Base-by-base conservation (phyloP, 768 basidiomycete genomes). In the Coprinellus aureogranulatus region DNA sequence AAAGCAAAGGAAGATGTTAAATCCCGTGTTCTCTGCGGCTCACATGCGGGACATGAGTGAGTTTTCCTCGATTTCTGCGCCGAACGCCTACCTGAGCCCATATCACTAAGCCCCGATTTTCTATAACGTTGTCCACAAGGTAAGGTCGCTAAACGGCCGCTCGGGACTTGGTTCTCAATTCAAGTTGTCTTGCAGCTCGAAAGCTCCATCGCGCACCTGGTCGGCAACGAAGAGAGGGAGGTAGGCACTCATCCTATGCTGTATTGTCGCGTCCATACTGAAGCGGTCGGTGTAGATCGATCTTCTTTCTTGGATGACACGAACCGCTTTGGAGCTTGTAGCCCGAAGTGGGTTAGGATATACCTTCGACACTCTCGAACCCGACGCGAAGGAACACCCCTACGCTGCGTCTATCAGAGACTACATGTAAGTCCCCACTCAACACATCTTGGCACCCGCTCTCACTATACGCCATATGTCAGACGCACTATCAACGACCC, bases 1-100 rank as follows among this genome's bases (percentile, higher is more conserved):
- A 20, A 62, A 51, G 30, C 75, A 75, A 55, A 67, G 73, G n/a
- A 75, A 71, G 55, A 65, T 75, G 57, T 58, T 76, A 27, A 76
- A 71, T 53, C 75, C 75, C 1, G 68, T 74, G 4, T 76, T 76
- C 58, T 70, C 72, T 3, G 58, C 61, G 16, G 63, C 62, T 0
- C 70, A 75, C 55, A 64, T 76, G 65, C 70, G 73, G 12, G 52
- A 68, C n/a, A 71, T 76, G 71, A 66, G 75, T 75, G 55, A 25
- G 61, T 53, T 2, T 34, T 20, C 48, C 49, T 52, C 3, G 9
- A 28, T 26, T 14, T 28, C 22, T 26, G 10, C 20, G 48, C n/a
- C 16, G 26, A 44, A n/a, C 20, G 20, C 5, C 20, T n/a, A 5
- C 26, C 18, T 27, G 48, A 28, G 27, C 14, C 30, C 28, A n/a